A percentile compares a stretch with the other conserved stretches of the same genome.
Evolutionary conservation across 129 eudicot species (phyloP).

Genomic region (Centrapalus pauciflorus): DNA sequence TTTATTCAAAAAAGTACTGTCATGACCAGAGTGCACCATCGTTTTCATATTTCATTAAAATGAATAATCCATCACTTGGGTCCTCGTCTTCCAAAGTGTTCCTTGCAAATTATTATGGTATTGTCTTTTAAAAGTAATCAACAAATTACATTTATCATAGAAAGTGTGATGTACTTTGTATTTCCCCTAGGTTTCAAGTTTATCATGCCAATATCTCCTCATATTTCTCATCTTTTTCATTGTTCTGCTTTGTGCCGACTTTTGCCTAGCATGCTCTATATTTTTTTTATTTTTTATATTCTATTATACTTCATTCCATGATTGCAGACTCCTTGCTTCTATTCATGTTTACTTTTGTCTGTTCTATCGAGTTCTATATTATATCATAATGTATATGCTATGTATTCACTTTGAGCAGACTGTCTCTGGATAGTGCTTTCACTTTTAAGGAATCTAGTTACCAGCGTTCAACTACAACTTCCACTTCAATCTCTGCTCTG

Average conservation of each 20-base stretch:
- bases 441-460: slow-evolving; percentile 43
- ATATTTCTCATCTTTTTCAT: not conserved
- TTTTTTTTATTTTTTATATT: not conserved
- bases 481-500: slow-evolving; percentile 47
- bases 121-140: too few species aligned
- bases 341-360: not conserved
- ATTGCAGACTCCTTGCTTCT: not conserved
- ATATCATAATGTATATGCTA: not conserved
- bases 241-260: not conserved
- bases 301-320: not conserved
- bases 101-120: not conserved
- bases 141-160: not conserved
- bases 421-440: slow-evolving; percentile 71
- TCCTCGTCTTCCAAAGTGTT: not conserved
- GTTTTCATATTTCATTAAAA: not conserved
- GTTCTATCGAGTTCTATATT: not conserved
- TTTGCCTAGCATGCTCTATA: not conserved
- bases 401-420: slow-evolving; percentile 30
- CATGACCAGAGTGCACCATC: not conserved
- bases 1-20: not conserved
- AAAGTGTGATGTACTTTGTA: not conserved
- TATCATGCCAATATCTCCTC: not conserved
- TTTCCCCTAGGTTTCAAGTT: not conserved
- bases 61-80: not conserved
- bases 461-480: slow-evolving; percentile 57